Base-by-base conservation (phyloP, 495 filamentous ascomycete genomes). In the Bacidia rubella region DNA sequence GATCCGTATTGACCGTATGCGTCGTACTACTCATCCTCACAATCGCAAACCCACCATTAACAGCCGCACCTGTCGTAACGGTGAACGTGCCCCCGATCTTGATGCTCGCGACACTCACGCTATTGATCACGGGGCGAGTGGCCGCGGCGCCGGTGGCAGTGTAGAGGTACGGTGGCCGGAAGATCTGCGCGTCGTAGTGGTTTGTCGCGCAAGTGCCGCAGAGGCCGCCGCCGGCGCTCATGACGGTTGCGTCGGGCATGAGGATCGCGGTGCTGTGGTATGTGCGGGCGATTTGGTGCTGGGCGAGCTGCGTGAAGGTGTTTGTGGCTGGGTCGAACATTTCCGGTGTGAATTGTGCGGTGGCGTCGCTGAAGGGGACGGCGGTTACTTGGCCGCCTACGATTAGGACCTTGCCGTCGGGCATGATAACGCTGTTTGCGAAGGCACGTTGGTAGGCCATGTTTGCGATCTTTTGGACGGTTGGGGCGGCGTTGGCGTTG, bases 1-100 rank as follows among this genome's bases (percentile, higher is more conserved):
- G 77, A 54, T 79, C 78, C 1, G 75, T 80, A 55, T 82, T 74
- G 42, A 82, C 70, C 1, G 75, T 73, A 52, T 82, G 78, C 12
- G 78, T 78, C 7, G 64, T 63, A 2, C 66, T 68, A 20, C 74
- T 68, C 21, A 70, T 62, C 21, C 78, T 63, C 21, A 81, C 53
- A 3, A 80, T 54, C 0, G 65, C 63, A 51, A 68, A 65, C 1
- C n/a, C 49, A n/a, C 63, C 45, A 2, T 54, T 52, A 1, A 58
- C 59, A 0, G 60, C 46, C 19, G 57, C 58, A 44, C 63, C 55
- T 2, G 68, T 67, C 2, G 53, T 68, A 2, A 63, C 45, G 2
- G 63, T 69, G 1, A 77, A 52, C 26, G 29, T 66, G 2, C 26
- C 52, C 10, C 68, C 65, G 25, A 67, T 47, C 7, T 11, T 23